These are phyloP conservation scores for Spatholobus suberectus DNA, from an alignment of 306 rosid species.

Conservation along the genomic window DNA sequence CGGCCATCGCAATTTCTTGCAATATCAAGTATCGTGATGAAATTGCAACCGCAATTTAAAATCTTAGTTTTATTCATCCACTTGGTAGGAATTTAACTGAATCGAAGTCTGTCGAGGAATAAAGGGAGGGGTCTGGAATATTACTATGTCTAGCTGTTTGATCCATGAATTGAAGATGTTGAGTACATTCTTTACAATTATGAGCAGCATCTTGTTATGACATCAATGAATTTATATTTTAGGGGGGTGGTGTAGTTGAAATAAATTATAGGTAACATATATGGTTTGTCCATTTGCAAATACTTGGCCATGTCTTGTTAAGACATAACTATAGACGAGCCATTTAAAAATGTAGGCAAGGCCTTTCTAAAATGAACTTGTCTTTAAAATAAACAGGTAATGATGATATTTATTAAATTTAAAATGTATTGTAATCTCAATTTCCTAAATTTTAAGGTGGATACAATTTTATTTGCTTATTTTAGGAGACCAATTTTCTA, in stretches of 20 bases:
- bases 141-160: neutral
- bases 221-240: neutral
- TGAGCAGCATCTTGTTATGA: conserved; percentile 1
- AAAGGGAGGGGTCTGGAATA: neutral
- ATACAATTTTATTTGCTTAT: neutral
- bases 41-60: too few species aligned
- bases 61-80: neutral
- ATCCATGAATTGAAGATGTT: neutral
- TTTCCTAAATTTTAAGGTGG: neutral
- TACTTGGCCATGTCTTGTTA: neutral
- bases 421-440: neutral
- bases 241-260: neutral
- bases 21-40: too few species aligned
- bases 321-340: neutral
- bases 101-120: neutral
- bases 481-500: neutral
- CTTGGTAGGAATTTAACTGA: neutral
- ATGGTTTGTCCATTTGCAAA: neutral
- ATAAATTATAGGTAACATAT: neutral
- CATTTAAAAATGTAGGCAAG: neutral
- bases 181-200: neutral
- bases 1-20: too few species aligned
- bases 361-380: neutral
- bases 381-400: neutral
- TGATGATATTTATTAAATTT: neutral